Evolutionary conservation across 2,329 filamentous ascomycete species (phyloP).

Genomic region (Colletotrichum tabaci): DNA sequence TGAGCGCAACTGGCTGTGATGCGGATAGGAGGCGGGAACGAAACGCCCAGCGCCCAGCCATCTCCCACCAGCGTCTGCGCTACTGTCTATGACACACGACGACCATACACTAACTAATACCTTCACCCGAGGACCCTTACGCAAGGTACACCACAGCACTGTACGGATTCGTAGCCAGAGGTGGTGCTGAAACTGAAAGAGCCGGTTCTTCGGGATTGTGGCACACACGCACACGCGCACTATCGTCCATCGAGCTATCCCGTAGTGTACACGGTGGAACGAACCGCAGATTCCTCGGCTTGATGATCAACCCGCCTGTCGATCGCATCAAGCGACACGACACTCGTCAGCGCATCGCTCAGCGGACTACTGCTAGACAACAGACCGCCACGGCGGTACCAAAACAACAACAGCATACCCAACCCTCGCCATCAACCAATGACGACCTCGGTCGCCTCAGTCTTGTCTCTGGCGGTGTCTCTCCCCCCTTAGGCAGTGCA

Average conservation of each 20-base stretch:
- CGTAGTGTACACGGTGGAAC: slow-evolving; percentile 21
- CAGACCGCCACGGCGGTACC: slow-evolving; percentile 31
- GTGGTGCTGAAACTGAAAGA: background rate
- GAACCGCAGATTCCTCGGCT: slow-evolving; percentile 38
- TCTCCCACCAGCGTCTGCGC: slow-evolving; percentile 10
- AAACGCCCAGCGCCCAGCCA: slow-evolving; percentile 13
- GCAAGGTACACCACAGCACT: slow-evolving; percentile 5
- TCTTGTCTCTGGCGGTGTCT: slow-evolving; percentile 26
- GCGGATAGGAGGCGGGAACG: background rate
- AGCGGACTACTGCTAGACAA: slow-evolving; percentile 15
- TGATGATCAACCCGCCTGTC: slow-evolving; percentile 2
- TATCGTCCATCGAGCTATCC: no score
- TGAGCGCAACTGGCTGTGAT: no score
- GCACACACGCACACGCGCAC: slow-evolving; percentile 1
- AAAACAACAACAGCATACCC: slow-evolving; percentile 28
- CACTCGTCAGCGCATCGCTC: slow-evolving; percentile 35
- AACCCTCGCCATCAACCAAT: slow-evolving; percentile 16
- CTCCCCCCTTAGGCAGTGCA: slow-evolving; percentile 23
- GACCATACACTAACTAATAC: background rate
- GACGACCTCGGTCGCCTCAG: slow-evolving; percentile 26
- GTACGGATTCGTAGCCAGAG: background rate
- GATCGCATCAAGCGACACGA: slow-evolving; percentile 10
- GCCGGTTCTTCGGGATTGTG: slow-evolving; percentile 15
- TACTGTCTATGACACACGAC: slow-evolving; percentile 8
- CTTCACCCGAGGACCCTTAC: background rate